These are phyloP conservation scores for Potentilla sterilis DNA, from an alignment of 306 rosid species.

Conservation along the genomic window DNA sequence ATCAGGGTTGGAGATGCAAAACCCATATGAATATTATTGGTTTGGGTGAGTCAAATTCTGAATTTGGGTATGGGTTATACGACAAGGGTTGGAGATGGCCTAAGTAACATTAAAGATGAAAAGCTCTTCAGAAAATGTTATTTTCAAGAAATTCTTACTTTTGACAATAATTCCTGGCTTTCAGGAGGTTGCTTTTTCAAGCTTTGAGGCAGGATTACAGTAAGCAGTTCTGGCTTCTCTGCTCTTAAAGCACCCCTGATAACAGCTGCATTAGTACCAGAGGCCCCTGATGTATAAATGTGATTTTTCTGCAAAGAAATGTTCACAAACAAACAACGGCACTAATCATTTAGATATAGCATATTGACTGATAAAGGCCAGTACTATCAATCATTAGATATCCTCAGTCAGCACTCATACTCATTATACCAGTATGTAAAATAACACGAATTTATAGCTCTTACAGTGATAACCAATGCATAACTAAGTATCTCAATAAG, in stretches of 20 bases:
- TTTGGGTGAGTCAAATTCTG: too few species aligned
- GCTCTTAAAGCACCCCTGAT: conserved; percentile 99
- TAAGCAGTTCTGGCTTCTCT: conserved; percentile 95
- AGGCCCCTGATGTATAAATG: conserved; percentile 96
- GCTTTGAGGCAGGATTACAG: conserved; percentile 97
- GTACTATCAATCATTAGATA: conserved; percentile 13
- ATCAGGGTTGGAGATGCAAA: too few species aligned
- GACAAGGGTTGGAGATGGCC: too few species aligned
- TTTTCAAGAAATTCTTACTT: conserved; percentile 51
- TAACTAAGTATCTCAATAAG: conserved; percentile 98
- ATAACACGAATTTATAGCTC: conserved; percentile 31
- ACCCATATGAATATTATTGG: too few species aligned
- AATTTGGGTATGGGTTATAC: too few species aligned
- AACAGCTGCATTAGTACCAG: conserved; percentile 99
- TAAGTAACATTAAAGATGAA: background rate
- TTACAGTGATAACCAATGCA: conserved; percentile 99
- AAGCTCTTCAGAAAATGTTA: background rate
- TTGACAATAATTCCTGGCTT: conserved; percentile 95
- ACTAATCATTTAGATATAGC: conserved; percentile 4
- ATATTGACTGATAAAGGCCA: conserved; percentile 12
- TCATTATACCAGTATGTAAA: conserved; percentile 14
- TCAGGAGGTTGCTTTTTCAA: conserved; percentile 94
- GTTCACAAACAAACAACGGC: conserved; percentile 24
- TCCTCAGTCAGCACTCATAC: conserved; percentile 19
- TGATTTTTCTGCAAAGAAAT: conserved; percentile 75